Evolutionary conservation across 192 early-diverging fungal genomes (phyloP).

Genomic region (Coemansia sp.): DNA sequence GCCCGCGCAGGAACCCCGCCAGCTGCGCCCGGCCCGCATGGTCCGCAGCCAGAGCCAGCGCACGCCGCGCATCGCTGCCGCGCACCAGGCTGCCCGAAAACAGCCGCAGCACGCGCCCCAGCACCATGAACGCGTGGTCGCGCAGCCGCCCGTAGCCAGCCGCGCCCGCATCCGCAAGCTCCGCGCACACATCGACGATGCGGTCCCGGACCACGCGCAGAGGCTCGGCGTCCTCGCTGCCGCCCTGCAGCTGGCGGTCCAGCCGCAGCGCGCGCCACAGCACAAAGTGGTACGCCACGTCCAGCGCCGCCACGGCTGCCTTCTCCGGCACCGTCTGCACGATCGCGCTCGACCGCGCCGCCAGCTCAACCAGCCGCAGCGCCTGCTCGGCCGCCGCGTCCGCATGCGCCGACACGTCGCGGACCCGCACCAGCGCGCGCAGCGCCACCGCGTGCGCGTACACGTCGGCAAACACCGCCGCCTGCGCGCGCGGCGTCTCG

Average conservation of each 20-base stretch:
- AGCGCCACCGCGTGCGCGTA: constrained; percentile 21
- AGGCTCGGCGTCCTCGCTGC: neutral
- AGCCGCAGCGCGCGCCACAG: constrained; percentile 35
- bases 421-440: constrained; percentile 19
- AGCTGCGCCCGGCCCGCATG: constrained; percentile 11
- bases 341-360: constrained; percentile 5
- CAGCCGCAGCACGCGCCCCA: constrained; percentile 22
- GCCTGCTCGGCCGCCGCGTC: constrained; percentile 5
- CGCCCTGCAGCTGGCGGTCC: constrained; percentile 11
- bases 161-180: constrained; percentile 11
- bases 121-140: constrained; percentile 37
- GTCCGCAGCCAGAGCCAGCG: constrained; percentile 3
- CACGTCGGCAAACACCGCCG: constrained; percentile 14
- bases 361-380: constrained; percentile 16
- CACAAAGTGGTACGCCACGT: constrained; percentile 26
- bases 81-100: constrained; percentile 26
- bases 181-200: constrained; percentile 10
- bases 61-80: constrained; percentile 6
- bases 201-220: constrained; percentile 24
- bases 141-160: constrained; percentile 12
- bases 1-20: constrained; percentile 13
- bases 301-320: constrained; percentile 23
- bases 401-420: constrained; percentile 19
- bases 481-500: constrained; percentile 3
- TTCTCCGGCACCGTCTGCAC: constrained; percentile 16